These are phyloP conservation scores for Verticillium longisporum DNA, from an alignment of 2,329 filamentous ascomycete genomes.

Conservation along the genomic window DNA sequence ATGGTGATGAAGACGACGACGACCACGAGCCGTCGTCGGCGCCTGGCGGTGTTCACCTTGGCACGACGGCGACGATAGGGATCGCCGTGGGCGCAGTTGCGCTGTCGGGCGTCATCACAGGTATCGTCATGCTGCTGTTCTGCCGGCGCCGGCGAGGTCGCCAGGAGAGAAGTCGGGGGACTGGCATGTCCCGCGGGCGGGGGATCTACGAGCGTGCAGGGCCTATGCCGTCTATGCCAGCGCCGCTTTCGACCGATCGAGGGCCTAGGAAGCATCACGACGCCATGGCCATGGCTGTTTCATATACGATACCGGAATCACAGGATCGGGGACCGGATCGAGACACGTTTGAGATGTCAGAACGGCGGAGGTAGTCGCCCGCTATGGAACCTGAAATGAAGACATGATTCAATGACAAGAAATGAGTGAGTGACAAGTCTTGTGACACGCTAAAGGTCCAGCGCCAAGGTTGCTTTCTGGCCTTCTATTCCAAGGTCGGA, in stretches of 20 bases:
- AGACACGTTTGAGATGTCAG: not conserved
- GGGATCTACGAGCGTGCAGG: not conserved
- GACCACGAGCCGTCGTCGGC: not conserved
- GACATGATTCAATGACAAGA: not conserved
- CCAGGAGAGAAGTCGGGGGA: not conserved
- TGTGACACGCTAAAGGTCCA: too few species aligned
- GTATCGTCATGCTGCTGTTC: conserved; percentile 1
- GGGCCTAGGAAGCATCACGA: not conserved
- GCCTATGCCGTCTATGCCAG: not conserved
- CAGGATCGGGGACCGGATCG: not conserved
- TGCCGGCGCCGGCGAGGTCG: conserved; percentile 1
- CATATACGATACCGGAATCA: not conserved
- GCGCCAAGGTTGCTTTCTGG: not conserved
- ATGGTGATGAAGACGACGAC: not conserved
- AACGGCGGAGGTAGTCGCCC: not conserved
- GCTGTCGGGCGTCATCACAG: conserved; percentile 2
- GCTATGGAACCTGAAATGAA: not conserved
- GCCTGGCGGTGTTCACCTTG: not conserved
- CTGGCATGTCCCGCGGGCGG: not conserved
- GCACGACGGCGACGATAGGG: not conserved
- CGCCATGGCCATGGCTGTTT: not conserved
- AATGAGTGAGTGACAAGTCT: too few species aligned
- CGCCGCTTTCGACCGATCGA: not conserved
- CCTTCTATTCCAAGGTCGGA: not conserved
- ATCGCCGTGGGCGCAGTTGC: conserved; percentile 3